phyloP scores from a whole-genome alignment of 208 protist genomes.

The Naegleria gruberi region DNA sequence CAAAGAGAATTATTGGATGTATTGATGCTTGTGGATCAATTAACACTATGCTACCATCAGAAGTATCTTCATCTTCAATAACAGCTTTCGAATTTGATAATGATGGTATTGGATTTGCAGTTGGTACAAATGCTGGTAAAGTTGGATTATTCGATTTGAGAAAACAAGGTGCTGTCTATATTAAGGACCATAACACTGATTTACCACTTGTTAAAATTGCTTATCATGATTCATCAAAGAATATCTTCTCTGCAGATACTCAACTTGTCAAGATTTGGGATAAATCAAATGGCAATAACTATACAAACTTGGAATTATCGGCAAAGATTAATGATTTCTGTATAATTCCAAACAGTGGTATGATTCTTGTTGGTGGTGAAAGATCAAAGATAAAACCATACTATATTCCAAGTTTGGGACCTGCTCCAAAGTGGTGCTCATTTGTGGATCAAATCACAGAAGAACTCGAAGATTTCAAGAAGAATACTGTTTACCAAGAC shows the following conservation, averaged over 20 bases:
- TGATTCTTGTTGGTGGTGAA: slow-evolving; percentile 80
- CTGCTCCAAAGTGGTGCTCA: slow-evolving; percentile 89
- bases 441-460: slow-evolving; percentile 93
- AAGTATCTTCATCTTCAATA: slow-evolving; percentile 17
- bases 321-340: slow-evolving; percentile 70
- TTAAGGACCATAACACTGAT: slow-evolving; percentile 91
- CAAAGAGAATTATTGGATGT: slow-evolving; percentile 46
- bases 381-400: slow-evolving; percentile 76
- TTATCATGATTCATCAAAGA: slow-evolving; percentile 68
- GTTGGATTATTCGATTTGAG: slow-evolving; percentile 74
- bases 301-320: slow-evolving; percentile 68
- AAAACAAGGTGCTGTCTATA: slow-evolving; percentile 62
- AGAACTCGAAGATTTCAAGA: slow-evolving; percentile 62
- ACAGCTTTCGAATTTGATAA: slow-evolving; percentile 60
- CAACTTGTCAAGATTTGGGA: slow-evolving; percentile 87
- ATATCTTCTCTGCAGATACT: slow-evolving; percentile 61
- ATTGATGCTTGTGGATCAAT: slow-evolving; percentile 33
- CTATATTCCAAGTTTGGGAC: slow-evolving; percentile 88
- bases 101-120: slow-evolving; percentile 62
- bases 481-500: slow-evolving; percentile 82
- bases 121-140: slow-evolving; percentile 61
- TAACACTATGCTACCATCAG: slow-evolving; percentile 35
- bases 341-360: slow-evolving; percentile 69
- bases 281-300: slow-evolving; percentile 62
- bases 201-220: slow-evolving; percentile 80